phyloP scores from a whole-genome alignment of 2,329 filamentous ascomycete genomes.

The Fusarium sp. region DNA sequence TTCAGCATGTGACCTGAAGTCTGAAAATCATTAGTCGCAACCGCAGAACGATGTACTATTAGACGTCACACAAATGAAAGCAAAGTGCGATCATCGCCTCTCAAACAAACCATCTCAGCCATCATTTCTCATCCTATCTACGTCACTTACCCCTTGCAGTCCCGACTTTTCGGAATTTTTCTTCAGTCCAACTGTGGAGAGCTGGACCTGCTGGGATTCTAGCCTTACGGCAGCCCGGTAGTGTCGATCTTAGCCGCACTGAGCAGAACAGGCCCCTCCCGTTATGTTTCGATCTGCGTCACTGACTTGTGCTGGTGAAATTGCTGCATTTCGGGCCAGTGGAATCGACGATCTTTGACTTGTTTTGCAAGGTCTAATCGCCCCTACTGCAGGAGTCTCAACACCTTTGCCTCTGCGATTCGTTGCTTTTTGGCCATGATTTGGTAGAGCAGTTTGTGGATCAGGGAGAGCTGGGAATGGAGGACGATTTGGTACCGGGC shows the following conservation, averaged over 20 bases:
- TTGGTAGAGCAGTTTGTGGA: not conserved
- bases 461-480: not conserved
- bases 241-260: not conserved
- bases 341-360: not conserved
- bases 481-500: not conserved
- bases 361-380: not conserved
- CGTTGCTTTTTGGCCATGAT: not conserved
- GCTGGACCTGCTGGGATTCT: not conserved
- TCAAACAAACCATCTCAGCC: not conserved
- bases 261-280: not conserved
- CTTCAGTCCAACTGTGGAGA: not conserved
- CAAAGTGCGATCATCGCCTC: not conserved
- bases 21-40: not conserved
- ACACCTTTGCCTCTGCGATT: not conserved
- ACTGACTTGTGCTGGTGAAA: not conserved
- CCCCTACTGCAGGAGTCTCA: not conserved
- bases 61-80: not conserved
- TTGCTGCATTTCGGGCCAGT: not conserved
- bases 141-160: constrained; percentile 3
- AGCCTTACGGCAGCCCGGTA: not conserved
- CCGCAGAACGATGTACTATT: too few species aligned
- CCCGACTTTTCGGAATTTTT: not conserved
- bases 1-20: too few species aligned
- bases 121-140: not conserved
- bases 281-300: not conserved